A percentile compares a stretch with the other conserved stretches of the same genome.
Conservation (phyloP, 352 stramenopile genomes). For the Phytopythium aichiense region DNA sequence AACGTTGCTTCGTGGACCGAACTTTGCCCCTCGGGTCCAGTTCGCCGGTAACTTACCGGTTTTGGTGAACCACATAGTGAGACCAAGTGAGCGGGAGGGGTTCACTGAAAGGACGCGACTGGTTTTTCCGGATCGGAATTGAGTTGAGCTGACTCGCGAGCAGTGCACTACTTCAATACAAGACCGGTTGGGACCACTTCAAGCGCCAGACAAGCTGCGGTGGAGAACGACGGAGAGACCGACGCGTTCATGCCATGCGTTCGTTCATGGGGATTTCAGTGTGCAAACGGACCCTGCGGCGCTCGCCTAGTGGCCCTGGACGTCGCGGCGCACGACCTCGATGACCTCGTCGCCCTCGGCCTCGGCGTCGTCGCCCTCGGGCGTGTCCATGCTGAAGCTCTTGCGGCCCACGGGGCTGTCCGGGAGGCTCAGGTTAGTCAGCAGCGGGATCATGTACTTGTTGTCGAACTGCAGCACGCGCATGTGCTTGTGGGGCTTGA, state of each 20-base stretch:
- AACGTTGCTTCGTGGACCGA: no score
- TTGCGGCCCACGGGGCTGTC: constrained; percentile 28
- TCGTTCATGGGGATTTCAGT: neutral
- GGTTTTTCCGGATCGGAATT: neutral
- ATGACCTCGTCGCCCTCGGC: constrained; percentile 53
- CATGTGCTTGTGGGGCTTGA: constrained; percentile 84
- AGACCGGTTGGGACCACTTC: neutral
- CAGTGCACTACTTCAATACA: neutral
- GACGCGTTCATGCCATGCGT: neutral
- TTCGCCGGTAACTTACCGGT: no score
- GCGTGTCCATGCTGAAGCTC: constrained; percentile 40
- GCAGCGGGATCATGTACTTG: constrained; percentile 80
- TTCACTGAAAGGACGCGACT: no score
- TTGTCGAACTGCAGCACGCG: constrained; percentile 80
- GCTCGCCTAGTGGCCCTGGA: constrained; percentile 33
- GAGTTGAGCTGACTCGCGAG: neutral
- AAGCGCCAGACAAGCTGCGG: no score
- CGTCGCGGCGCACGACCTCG: constrained; percentile 66
- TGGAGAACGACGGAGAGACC: no score
- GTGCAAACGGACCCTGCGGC: neutral
- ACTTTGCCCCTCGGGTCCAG: no score
- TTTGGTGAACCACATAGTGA: no score
- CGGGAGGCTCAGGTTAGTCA: constrained; percentile 71
- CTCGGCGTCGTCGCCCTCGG: constrained; percentile 18
- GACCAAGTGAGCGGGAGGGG: no score